Base-by-base conservation (phyloP, 495 filamentous ascomycete species). In the Mytilinidion resinicola region DNA sequence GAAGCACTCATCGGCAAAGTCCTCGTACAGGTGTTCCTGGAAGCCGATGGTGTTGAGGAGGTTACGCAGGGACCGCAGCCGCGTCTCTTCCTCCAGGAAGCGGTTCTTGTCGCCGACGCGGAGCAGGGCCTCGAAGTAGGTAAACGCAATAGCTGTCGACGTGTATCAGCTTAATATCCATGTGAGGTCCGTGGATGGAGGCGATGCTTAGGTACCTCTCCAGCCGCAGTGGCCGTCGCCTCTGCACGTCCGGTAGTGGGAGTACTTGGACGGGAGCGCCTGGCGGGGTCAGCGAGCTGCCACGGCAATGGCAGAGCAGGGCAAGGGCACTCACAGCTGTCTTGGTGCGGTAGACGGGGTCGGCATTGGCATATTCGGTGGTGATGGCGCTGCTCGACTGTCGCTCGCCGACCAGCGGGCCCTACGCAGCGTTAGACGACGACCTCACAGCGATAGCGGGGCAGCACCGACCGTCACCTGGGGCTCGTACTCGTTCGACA, bases 221-320 rank as follows among this genome's bases (percentile, higher is more conserved):
- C 93, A 98, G 62, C 93, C 93, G 75, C 93, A 98, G 68, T 95
- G 91, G 38, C 93, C 93, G 74, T 98, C 93, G 19, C 93, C 91
- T 69, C 85, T 85, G 73, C 96, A 85, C 4, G 85, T 86, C 42
- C 93, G 88, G 65, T 89, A 93, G 65, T 90, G 84, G 14, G 90
- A 88, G 69, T 95, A 96, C 60, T 87, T 91, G 55, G 85, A 76
- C 1, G 88, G 86, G 49, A 98, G 78, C 33, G 84, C 80, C 91
- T 96, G 65, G 25, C 25, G 25, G 25, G 25, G 25, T 30, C 25
- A 30, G 25, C 25, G 25, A 30, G 25, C 25, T 30, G 25, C 3
- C 25, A 30, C 43, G 14, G 15, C 15, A 38, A 41, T 53, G 34
- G n/a, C 14, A 7, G 11, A 37, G 25, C 21, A 10, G 20, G 12